phyloP scores from a whole-genome alignment of 2,329 filamentous ascomycete species.

The Chalara sp. region DNA sequence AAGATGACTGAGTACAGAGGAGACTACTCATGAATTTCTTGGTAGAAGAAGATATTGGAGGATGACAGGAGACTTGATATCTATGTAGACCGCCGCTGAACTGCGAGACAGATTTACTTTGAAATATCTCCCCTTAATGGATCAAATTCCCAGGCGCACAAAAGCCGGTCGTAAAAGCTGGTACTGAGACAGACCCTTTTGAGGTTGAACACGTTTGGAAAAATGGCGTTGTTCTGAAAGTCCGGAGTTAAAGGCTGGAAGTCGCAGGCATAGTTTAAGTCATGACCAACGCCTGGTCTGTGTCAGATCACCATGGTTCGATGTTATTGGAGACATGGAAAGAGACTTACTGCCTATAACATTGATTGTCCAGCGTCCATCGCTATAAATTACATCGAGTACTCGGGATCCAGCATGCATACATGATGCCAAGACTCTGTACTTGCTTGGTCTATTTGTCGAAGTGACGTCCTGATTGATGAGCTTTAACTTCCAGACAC shows the following conservation, averaged over 20 bases:
- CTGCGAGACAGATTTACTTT: too few relatives aligned
- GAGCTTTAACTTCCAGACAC: conserved; percentile 82
- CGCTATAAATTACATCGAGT: conserved; percentile 33
- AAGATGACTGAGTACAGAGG: too few relatives aligned
- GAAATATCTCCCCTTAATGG: background rate
- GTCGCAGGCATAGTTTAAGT: conserved; percentile 90
- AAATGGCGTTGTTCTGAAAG: too few relatives aligned
- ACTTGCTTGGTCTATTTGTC: conserved; percentile 14
- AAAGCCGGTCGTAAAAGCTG: conserved; percentile 68
- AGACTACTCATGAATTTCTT: too few relatives aligned
- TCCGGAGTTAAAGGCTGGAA: conserved; percentile 36
- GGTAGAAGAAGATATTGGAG: too few relatives aligned
- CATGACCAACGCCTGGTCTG: conserved; percentile 63
- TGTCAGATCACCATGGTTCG: conserved; percentile 26
- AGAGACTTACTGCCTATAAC: conserved; percentile 65
- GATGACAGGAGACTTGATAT: too few relatives aligned
- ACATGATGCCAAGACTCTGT: conserved; percentile 72
- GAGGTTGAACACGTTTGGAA: conserved; percentile 5
- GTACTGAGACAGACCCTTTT: conserved; percentile 53
- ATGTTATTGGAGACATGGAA: conserved; percentile 72
- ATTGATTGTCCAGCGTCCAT: conserved; percentile 50
- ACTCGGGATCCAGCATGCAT: conserved; percentile 85
- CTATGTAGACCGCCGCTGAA: too few relatives aligned
- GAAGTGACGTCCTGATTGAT: conserved; percentile 29
- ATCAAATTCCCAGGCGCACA: conserved; percentile 57